phyloP scores from a whole-genome alignment of 306 rosid species.

The Ceratonia siliqua region DNA sequence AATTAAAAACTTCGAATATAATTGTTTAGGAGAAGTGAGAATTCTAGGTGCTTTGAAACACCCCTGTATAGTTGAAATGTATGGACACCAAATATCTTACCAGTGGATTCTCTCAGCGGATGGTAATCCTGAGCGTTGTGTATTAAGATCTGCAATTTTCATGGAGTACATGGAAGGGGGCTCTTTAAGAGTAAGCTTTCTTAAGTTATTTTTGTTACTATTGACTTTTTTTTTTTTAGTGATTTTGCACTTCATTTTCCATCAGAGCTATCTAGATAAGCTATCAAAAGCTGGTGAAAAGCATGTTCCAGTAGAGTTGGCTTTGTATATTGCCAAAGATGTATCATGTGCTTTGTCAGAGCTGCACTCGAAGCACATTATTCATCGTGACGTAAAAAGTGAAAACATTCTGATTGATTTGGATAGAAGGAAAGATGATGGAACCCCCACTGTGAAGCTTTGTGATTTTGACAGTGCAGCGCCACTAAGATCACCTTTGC shows the following conservation, averaged over 20 bases:
- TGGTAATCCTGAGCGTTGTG: conserved; percentile 60
- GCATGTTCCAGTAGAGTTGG: conserved; percentile 65
- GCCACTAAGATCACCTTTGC: conserved; percentile 77
- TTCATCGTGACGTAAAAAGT: conserved; percentile 95
- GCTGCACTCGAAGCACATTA: conserved; percentile 85
- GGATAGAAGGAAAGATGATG: conserved; percentile 68
- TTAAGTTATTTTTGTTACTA: conserved; percentile 10
- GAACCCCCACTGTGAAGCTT: conserved; percentile 82
- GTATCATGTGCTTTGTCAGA: conserved; percentile 81
- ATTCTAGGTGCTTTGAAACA: conserved; percentile 80
- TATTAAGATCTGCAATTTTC: conserved; percentile 75
- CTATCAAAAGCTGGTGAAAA: conserved; percentile 71
- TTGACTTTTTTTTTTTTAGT: neutral
- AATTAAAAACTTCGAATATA: conserved; percentile 71
- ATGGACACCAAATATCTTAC: conserved; percentile 84
- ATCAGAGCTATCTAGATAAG: conserved; percentile 71
- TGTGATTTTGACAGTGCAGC: conserved; percentile 98
- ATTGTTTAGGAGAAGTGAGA: conserved; percentile 91
- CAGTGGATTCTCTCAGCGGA: conserved; percentile 75
- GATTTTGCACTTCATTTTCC: conserved; percentile 23
- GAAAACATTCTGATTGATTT: conserved; percentile 82
- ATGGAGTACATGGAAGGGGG: conserved; percentile 88
- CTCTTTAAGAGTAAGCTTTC: conserved; percentile 70
- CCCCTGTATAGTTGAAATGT: conserved; percentile 88
- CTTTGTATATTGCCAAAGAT: conserved; percentile 73